Base-by-base conservation (phyloP, 2,329 filamentous ascomycete genomes). In the Claviceps spartinae region DNA sequence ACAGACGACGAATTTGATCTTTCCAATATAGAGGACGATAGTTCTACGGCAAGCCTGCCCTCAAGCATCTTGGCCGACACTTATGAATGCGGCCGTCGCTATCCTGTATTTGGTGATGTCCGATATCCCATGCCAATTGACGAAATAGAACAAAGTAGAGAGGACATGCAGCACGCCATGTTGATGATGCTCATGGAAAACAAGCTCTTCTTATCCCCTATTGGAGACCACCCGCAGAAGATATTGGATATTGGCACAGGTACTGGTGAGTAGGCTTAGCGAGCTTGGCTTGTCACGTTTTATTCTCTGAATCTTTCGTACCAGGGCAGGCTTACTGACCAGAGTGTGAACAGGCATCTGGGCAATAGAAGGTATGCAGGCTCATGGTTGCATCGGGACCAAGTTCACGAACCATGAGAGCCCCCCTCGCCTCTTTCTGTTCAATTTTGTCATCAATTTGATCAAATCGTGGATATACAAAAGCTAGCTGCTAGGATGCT, bases 181-280 rank as follows among this genome's bases (percentile, higher is more conserved):
- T 53, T 65, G 13, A 56, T 71, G 52, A 56, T 60, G 45, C 48
- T 69, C 38, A 63, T 62, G 7, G 61, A 65, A 14, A 66, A 66
- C 5, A 60, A 61, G 40, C 62, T 74, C 9, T 68, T 70, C 54
- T 65, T 68, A 47, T 65, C 71, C 7, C 72, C 72, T 1, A 60
- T 76, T 44, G 52, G 63, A 4, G 60, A 65, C 14, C 59, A 66
- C 16, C 56, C 53, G 11, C 58, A 73, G 49, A 57, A 57, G 37
- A 59, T 73, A 5, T 58, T 72, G 41, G 72, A 74, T 55, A 55
- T 74, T 30, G 71, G 70, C 68, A 62, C 54, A 58, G 65, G 47
- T 1, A 52, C 52, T 20, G 56, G 54, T 58, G 20, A 47, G 52
- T n/a, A 18, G 18, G 18, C 18, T 18, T 18, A 36, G 24, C 24